These are phyloP conservation scores for Karstenula rhodostoma DNA, from an alignment of 2,329 filamentous ascomycete species.

Conservation along the genomic window DNA sequence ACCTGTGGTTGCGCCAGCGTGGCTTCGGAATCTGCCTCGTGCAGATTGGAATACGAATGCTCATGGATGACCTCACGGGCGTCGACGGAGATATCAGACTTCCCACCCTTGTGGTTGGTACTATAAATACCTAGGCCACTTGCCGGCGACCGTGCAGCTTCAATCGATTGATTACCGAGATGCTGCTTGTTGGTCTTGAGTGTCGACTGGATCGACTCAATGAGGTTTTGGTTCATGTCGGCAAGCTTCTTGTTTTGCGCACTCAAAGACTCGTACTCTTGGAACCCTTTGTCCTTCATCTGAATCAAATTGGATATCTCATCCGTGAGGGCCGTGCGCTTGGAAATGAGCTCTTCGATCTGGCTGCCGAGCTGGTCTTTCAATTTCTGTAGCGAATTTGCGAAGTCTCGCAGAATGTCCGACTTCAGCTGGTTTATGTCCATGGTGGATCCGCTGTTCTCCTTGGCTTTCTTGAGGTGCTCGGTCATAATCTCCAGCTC, in stretches of 20 bases:
- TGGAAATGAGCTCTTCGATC: constrained; percentile 89
- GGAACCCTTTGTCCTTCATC: constrained; percentile 89
- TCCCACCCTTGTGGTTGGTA: constrained; percentile 46
- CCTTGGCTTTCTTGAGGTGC: constrained; percentile 86
- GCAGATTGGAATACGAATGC: constrained; percentile 52
- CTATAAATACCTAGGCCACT: constrained; percentile 72
- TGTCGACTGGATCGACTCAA: constrained; percentile 90
- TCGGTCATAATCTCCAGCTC: constrained; percentile 90
- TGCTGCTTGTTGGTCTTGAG: constrained; percentile 77
- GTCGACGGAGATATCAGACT: constrained; percentile 51
- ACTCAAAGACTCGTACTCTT: constrained; percentile 94
- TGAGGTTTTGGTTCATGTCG: constrained; percentile 94
- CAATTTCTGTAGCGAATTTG: constrained; percentile 69
- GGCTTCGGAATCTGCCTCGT: constrained; percentile 71
- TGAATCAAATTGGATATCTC: constrained; percentile 83
- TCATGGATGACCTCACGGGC: constrained; percentile 50
- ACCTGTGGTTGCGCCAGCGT: constrained; percentile 82
- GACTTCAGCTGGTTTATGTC: constrained; percentile 77
- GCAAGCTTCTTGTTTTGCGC: constrained; percentile 93
- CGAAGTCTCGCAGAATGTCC: constrained; percentile 68
- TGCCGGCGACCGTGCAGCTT: constrained; percentile 52
- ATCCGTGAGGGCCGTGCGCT: constrained; percentile 82
- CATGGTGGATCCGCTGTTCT: constrained; percentile 76
- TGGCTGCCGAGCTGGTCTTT: constrained; percentile 79
- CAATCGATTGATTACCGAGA: constrained; percentile 58